Evolutionary conservation across 1,139 yeast genomes (phyloP).

Genomic region (Candida albicans): DNA sequence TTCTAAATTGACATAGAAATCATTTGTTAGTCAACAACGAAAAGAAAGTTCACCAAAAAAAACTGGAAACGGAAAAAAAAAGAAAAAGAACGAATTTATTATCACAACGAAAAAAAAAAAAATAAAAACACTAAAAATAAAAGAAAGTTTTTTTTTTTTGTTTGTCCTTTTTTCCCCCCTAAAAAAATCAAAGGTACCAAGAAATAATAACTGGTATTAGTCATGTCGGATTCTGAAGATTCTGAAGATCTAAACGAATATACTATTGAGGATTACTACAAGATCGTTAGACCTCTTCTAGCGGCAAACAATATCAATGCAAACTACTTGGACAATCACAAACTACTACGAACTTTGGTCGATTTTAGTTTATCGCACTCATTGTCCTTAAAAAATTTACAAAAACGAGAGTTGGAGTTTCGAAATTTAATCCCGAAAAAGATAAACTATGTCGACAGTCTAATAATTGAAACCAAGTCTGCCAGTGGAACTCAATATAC

Average conservation of each 20-base stretch:
- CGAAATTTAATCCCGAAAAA: conserved; percentile 21
- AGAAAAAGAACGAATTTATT: neutral
- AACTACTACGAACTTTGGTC: conserved; percentile 26
- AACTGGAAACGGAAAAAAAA: neutral
- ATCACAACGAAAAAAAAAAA: neutral
- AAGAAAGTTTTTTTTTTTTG: conserved; percentile 2
- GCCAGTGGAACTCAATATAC: conserved; percentile 14
- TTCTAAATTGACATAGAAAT: neutral
- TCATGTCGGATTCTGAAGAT: conserved; percentile 18
- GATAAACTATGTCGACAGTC: conserved; percentile 14
- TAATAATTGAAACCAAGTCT: conserved; percentile 9
- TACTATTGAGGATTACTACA: conserved; percentile 24
- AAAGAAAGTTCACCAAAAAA: neutral
- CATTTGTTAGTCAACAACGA: neutral
- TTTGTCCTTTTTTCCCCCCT: neutral
- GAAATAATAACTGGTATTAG: neutral
- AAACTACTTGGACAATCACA: conserved; percentile 22
- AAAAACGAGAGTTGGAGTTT: conserved; percentile 25
- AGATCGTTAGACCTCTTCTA: conserved; percentile 23
- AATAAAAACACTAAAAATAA: neutral
- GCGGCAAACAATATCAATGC: conserved; percentile 15
- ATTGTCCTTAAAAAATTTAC: conserved; percentile 22
- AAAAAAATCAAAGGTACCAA: neutral
- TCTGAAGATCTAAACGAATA: conserved; percentile 17
- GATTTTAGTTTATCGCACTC: conserved; percentile 29